Evolutionary conservation across 2,329 filamentous ascomycete genomes (phyloP).

Genomic region (Fusarium humuli): DNA sequence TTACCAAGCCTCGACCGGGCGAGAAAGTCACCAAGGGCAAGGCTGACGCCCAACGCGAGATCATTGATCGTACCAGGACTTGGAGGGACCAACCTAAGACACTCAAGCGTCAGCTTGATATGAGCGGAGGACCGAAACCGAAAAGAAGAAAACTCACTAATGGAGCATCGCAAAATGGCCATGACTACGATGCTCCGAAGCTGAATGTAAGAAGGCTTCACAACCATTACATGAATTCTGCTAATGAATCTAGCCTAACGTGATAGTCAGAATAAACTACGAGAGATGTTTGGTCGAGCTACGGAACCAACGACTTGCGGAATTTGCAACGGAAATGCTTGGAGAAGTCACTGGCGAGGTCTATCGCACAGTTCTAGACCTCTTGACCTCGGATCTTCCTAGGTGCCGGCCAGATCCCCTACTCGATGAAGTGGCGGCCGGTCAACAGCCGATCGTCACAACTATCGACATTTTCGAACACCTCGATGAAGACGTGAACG

Average conservation of each 20-base stretch:
- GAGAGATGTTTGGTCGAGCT: conserved; percentile 86
- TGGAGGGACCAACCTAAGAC: conserved; percentile 64
- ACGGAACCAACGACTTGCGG: conserved; percentile 80
- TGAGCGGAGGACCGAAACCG: conserved; percentile 52
- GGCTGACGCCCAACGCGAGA: conserved; percentile 67
- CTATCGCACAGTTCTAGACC: conserved; percentile 78
- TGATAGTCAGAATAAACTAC: conserved; percentile 84
- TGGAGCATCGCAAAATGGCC: conserved; percentile 51
- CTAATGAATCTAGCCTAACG: conserved; percentile 67
- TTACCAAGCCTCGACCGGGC: conserved; percentile 62
- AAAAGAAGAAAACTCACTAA: conserved; percentile 69
- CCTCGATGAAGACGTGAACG: conserved; percentile 64
- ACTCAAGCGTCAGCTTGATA: conserved; percentile 64
- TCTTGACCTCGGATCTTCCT: conserved; percentile 75
- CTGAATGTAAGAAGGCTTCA: conserved; percentile 63
- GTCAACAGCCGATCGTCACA: conserved; percentile 56
- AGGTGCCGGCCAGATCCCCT: conserved; percentile 72
- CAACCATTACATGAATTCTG: not conserved
- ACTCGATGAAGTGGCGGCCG: conserved; percentile 50
- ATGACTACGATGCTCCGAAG: conserved; percentile 57
- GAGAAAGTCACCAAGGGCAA: conserved; percentile 70
- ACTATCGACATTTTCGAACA: conserved; percentile 68
- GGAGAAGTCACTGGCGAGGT: conserved; percentile 81
- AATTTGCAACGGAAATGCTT: conserved; percentile 76
- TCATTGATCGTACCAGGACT: conserved; percentile 65